A percentile compares a stretch with the other conserved stretches of the same genome.
phyloP scores from a whole-genome alignment of 352 stramenopile genomes.

The Globisporangium rhizosaccharum region DNA sequence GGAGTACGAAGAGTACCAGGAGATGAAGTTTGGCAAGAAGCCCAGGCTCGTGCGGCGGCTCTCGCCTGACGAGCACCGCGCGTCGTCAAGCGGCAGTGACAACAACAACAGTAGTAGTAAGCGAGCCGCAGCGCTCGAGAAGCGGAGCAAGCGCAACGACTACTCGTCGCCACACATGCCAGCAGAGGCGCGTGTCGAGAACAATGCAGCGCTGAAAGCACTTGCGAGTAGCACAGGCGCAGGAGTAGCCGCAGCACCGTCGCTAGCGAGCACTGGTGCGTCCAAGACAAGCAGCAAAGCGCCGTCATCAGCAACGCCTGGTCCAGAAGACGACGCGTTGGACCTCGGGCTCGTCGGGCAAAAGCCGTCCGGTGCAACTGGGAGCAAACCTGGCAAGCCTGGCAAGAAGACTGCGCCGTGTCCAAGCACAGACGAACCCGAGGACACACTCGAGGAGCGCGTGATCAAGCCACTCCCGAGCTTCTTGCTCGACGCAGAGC shows the following conservation, averaged over 20 bases:
- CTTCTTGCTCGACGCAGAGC: conserved; percentile 84
- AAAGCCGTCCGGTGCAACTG: conserved; percentile 42
- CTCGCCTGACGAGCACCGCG: conserved; percentile 37
- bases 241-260: conserved; percentile 4
- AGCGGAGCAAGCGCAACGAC: conserved; percentile 61
- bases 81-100: conserved; percentile 17
- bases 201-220: conserved; percentile 61
- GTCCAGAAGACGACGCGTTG: conserved; percentile 37
- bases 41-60: conserved; percentile 78
- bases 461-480: conserved; percentile 84
- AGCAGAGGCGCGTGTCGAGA: conserved; percentile 70
- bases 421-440: conserved; percentile 17
- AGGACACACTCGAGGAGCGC: conserved; percentile 61
- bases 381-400: conserved; percentile 16
- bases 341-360: conserved; percentile 62
- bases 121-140: conserved; percentile 33
- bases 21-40: conserved; percentile 89
- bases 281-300: conserved; percentile 2
- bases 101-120: conserved; percentile 22
- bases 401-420: conserved; percentile 27
- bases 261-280: not conserved
- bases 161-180: conserved; percentile 78
- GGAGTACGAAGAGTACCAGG: conserved; percentile 91
- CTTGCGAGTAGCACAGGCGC: conserved; percentile 29
- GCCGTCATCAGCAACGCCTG: conserved; percentile 4